Evolutionary conservation across 202 grass and related monocot genomes (phyloP).

Genomic region (Tripidium arundinaceum): DNA sequence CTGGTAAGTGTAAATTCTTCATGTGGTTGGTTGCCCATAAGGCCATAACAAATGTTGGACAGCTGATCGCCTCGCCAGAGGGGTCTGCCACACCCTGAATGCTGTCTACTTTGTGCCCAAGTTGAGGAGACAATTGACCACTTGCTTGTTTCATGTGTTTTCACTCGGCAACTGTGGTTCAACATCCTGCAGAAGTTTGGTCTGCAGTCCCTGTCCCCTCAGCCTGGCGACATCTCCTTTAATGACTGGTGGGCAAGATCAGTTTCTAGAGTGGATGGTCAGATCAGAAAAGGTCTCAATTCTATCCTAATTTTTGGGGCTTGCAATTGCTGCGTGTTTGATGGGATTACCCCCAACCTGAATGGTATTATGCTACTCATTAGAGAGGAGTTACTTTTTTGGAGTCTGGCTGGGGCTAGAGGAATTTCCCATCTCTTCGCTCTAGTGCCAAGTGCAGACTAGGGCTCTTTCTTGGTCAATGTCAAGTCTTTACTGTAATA

Average conservation of each 20-base stretch:
- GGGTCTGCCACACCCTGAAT: background rate
- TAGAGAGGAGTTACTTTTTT: background rate
- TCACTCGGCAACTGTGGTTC: background rate
- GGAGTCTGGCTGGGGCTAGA: background rate
- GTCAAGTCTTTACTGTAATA: background rate
- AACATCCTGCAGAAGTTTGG: background rate
- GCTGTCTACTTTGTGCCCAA: too few species aligned
- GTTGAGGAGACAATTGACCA: background rate
- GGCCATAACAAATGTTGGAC: background rate
- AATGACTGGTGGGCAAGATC: background rate
- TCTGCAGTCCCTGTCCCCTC: background rate
- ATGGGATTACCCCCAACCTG: background rate
- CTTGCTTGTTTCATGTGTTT: background rate
- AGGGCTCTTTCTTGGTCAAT: background rate
- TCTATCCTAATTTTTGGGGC: background rate
- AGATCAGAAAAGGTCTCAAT: background rate
- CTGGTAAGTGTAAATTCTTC: background rate
- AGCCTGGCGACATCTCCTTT: background rate
- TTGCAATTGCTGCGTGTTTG: background rate
- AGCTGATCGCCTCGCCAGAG: background rate
- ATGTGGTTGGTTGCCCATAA: background rate
- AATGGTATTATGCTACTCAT: background rate
- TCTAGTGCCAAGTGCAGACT: background rate
- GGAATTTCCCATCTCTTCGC: background rate
- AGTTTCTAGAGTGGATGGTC: background rate